Evolutionary conservation across 2,329 filamentous ascomycete species (phyloP).

Genomic region (Capronia americana): DNA sequence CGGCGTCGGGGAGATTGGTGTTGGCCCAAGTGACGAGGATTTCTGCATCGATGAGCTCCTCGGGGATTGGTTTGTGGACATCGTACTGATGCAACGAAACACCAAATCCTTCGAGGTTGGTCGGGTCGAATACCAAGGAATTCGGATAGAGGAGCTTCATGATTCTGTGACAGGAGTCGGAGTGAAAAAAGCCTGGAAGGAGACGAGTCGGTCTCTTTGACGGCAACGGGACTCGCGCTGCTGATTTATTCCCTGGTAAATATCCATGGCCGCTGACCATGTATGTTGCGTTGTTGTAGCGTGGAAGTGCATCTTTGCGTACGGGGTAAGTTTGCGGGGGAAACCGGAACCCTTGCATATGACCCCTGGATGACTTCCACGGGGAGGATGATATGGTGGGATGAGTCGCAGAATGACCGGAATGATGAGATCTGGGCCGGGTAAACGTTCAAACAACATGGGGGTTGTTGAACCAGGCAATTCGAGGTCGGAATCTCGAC

Average conservation of each 20-base stretch:
- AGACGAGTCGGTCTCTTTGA: background rate
- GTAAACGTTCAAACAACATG: slow-evolving; percentile 8
- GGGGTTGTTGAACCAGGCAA: too few species aligned
- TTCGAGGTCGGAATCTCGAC: too few species aligned
- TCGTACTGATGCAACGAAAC: slow-evolving; percentile 65
- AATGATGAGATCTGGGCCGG: background rate
- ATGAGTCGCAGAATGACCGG: background rate
- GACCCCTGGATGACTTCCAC: background rate
- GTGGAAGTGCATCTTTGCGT: background rate
- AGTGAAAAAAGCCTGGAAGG: background rate
- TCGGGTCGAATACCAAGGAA: slow-evolving; percentile 63
- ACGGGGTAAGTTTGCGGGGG: slow-evolving; percentile 1
- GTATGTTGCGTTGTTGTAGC: background rate
- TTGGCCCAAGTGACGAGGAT: slow-evolving; percentile 69
- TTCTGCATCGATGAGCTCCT: slow-evolving; percentile 64
- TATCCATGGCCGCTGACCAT: background rate
- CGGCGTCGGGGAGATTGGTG: slow-evolving; percentile 67
- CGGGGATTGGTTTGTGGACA: slow-evolving; percentile 61
- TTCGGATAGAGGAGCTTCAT: slow-evolving; percentile 71
- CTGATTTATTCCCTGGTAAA: background rate
- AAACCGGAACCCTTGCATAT: slow-evolving; percentile 6
- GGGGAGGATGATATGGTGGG: background rate
- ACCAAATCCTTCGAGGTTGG: slow-evolving; percentile 63
- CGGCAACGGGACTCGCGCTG: background rate
- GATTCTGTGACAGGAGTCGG: background rate